Conservation (phyloP, 768 basidiomycete genomes). For the Cubamyces lactineus region DNA sequence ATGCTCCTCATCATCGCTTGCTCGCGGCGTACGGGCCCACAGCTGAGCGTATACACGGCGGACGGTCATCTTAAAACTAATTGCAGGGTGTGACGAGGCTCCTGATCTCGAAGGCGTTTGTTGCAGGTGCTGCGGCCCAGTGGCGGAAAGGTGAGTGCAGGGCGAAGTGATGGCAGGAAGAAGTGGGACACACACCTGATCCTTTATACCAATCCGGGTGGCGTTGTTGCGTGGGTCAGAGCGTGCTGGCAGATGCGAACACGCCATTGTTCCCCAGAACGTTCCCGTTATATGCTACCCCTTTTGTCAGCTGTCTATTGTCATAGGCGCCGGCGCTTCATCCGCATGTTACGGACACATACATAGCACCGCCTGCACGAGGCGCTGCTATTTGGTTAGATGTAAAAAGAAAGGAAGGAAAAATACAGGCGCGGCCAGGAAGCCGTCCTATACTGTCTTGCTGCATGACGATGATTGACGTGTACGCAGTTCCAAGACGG, state of each 20-base stretch:
- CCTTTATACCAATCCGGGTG: conserved; percentile 18
- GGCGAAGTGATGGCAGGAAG: conserved; percentile 3
- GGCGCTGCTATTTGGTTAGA: conserved; percentile 6
- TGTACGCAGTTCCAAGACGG: too few relatives aligned
- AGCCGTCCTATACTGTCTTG: too few relatives aligned
- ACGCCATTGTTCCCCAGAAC: conserved; percentile 17
- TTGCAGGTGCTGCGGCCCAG: conserved; percentile 1
- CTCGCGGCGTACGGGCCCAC: conserved; percentile 9
- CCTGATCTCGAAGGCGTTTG: conserved; percentile 5
- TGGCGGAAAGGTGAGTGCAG: conserved; percentile 9
- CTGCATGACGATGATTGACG: too few relatives aligned
- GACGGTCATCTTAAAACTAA: conserved; percentile 6
- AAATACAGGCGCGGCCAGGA: neutral
- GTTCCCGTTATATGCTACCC: conserved; percentile 13
- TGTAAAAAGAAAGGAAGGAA: neutral
- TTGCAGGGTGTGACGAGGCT: neutral
- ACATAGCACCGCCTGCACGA: conserved; percentile 9
- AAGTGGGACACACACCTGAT: conserved; percentile 3
- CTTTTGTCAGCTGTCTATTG: conserved; percentile 20
- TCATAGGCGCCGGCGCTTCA: conserved; percentile 20
- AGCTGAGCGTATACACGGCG: neutral
- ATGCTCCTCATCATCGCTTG: conserved; percentile 18
- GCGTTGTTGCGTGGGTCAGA: conserved; percentile 15
- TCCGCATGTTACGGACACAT: conserved; percentile 13
- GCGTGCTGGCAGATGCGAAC: conserved; percentile 5